Conservation (phyloP, 345 rosid genomes). For the Limnanthes douglasii region DNA sequence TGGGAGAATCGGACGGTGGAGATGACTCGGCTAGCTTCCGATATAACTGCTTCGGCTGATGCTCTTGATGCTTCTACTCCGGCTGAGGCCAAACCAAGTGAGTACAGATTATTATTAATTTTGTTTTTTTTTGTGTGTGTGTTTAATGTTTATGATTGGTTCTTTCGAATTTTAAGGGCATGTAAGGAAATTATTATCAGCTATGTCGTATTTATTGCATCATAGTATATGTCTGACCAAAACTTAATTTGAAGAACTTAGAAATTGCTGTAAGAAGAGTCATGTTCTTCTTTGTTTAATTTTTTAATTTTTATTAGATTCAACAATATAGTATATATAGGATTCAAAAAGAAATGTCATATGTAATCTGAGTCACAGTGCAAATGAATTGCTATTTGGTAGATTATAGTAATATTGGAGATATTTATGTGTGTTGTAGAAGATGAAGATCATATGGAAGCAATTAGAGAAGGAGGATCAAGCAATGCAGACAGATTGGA, state of each 20-base stretch:
- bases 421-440: conserved; percentile 24
- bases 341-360: too few relatives aligned
- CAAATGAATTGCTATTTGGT: too few relatives aligned
- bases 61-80: conserved; percentile 36
- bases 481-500: conserved; percentile 19
- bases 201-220: neutral
- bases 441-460: conserved; percentile 26
- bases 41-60: conserved; percentile 35
- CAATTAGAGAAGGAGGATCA: conserved; percentile 23
- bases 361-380: too few relatives aligned
- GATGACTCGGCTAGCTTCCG: conserved; percentile 44
- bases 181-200: too few relatives aligned
- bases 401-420: too few relatives aligned
- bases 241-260: too few relatives aligned
- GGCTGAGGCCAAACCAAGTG: conserved; percentile 22
- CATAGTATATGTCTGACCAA: neutral
- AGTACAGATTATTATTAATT: conserved; percentile 25
- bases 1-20: conserved; percentile 24
- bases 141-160: too few relatives aligned
- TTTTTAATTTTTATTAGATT: too few relatives aligned
- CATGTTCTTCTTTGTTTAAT: too few relatives aligned
- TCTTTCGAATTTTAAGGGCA: neutral
- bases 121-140: neutral
- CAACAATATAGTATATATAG: too few relatives aligned
- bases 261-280: conserved; percentile 22